A percentile compares a stretch with the other conserved stretches of the same genome.
Evolutionary conservation across 2,329 filamentous ascomycete genomes (phyloP).

Genomic region (Aspergillus amoenus): DNA sequence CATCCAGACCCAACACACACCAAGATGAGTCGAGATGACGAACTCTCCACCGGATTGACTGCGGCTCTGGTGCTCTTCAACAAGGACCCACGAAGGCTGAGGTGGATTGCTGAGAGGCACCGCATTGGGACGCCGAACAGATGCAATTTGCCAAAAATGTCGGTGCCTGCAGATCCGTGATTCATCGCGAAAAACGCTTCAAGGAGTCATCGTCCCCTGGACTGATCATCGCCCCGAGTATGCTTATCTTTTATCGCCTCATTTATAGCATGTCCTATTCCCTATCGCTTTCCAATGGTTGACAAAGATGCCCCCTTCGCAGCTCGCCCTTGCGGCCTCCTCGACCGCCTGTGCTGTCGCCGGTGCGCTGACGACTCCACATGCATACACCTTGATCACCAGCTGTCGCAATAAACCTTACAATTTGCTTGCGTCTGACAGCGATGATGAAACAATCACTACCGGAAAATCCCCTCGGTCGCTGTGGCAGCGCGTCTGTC

Average conservation of each 20-base stretch:
- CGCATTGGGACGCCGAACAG: no score
- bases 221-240: background rate
- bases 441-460: background rate
- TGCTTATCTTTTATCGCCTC: background rate
- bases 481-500: conserved; percentile 2
- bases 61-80: no score
- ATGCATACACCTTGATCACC: background rate
- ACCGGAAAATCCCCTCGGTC: background rate
- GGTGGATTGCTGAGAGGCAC: no score
- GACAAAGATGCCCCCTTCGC: background rate
- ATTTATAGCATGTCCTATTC: background rate
- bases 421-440: background rate
- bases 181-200: background rate
- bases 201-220: background rate
- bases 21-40: no score
- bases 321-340: background rate
- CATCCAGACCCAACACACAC: no score
- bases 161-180: background rate
- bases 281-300: background rate
- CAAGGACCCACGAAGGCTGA: no score
- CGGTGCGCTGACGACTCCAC: background rate
- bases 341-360: background rate
- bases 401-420: background rate
- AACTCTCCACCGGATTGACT: no score
- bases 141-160: background rate